These are phyloP conservation scores for Yamadazyma dendronema DNA, from an alignment of 1,139 yeast genomes.

Conservation along the genomic window DNA sequence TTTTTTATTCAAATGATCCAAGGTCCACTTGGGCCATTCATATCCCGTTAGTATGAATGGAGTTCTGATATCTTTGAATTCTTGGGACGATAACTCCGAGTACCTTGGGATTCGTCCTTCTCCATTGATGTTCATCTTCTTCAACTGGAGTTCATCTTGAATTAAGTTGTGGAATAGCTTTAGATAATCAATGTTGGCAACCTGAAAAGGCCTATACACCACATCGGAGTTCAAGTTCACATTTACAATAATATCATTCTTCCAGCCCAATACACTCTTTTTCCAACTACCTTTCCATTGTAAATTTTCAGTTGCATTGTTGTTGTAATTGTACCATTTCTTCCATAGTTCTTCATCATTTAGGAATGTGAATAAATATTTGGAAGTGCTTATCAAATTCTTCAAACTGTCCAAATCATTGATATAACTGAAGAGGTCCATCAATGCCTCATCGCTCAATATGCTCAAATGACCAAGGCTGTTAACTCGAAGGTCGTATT, in stretches of 20 bases:
- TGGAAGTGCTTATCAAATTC: slow-evolving; percentile 55
- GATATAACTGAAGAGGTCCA: slow-evolving; percentile 46
- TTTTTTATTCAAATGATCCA: slow-evolving; percentile 45
- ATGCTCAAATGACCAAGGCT: slow-evolving; percentile 51
- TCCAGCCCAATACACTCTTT: slow-evolving; percentile 46
- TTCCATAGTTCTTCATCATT: slow-evolving; percentile 83
- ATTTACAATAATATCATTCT: slow-evolving; percentile 29
- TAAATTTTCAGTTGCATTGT: slow-evolving; percentile 11
- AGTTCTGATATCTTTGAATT: slow-evolving; percentile 46
- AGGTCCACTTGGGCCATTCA: slow-evolving; percentile 68
- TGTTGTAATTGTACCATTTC: slow-evolving; percentile 41
- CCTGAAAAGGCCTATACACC: slow-evolving; percentile 75
- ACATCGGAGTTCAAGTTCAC: slow-evolving; percentile 54
- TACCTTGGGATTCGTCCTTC: slow-evolving; percentile 47
- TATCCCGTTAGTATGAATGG: slow-evolving; percentile 67
- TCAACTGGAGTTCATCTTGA: slow-evolving; percentile 38
- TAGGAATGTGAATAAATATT: slow-evolving; percentile 66
- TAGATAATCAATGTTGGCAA: slow-evolving; percentile 65
- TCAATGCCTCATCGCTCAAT: slow-evolving; percentile 60
- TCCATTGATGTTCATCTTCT: slow-evolving; percentile 18
- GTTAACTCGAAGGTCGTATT: slow-evolving; percentile 25
- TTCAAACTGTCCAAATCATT: slow-evolving; percentile 45
- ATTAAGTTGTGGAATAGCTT: slow-evolving; percentile 47
- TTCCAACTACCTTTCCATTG: slow-evolving; percentile 84
- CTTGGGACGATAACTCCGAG: slow-evolving; percentile 35